Conservation (phyloP, 257 asterid genomes). For the Solanum peruvianum region DNA sequence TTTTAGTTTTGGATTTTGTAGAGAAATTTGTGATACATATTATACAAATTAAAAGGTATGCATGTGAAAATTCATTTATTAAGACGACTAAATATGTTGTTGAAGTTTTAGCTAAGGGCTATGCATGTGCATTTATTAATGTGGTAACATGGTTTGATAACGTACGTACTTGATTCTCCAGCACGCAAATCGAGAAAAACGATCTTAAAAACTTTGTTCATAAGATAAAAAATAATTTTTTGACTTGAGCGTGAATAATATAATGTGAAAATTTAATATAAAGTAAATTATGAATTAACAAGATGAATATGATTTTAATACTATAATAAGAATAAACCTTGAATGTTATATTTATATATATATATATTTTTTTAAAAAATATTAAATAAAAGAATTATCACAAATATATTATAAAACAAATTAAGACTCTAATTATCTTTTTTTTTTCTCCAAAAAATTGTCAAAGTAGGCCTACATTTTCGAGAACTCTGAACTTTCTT, state of each 20-base stretch:
- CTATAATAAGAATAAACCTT: background rate
- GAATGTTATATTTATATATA: background rate
- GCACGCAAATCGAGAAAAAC: background rate
- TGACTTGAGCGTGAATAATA: background rate
- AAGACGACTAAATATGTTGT: background rate
- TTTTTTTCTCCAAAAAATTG: background rate
- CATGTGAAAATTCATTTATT: background rate
- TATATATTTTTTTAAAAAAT: too few species aligned
- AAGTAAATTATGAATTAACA: too few species aligned
- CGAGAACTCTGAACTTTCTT: conserved; percentile 26
- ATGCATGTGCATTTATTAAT: background rate
- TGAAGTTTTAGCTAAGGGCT: background rate
- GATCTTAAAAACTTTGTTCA: background rate
- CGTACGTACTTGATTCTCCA: background rate
- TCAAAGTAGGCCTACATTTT: conserved; percentile 18
- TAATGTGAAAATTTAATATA: fast-evolving
- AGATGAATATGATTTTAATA: too few species aligned
- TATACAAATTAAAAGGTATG: background rate
- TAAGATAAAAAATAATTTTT: too few species aligned
- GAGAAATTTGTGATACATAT: background rate
- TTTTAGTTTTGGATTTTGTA: background rate
- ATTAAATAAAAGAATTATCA: too few species aligned
- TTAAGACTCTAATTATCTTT: background rate
- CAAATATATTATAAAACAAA: background rate
- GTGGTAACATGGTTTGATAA: background rate